Evolutionary conservation across 2,329 filamentous ascomycete genomes (phyloP).

Genomic region (Botryotinia calthae): DNA sequence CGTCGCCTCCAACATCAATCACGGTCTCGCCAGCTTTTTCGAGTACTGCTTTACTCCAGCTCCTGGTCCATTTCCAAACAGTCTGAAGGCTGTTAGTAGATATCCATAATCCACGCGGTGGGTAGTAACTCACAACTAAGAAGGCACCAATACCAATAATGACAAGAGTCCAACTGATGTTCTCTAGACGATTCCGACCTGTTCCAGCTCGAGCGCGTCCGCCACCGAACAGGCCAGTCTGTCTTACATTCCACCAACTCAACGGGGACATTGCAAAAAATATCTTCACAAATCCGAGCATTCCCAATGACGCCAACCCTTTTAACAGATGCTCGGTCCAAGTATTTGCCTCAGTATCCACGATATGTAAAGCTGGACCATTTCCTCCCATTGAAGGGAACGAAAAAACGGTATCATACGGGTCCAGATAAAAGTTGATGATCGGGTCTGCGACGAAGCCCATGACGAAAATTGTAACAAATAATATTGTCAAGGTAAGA

Average conservation of each 20-base stretch:
- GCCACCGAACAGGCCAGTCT: conserved; percentile 54
- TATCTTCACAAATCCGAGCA: conserved; percentile 82
- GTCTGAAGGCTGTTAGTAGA: conserved; percentile 47
- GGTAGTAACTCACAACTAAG: conserved; percentile 60
- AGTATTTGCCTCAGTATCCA: conserved; percentile 52
- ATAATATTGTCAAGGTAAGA: conserved; percentile 70
- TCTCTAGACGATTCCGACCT: conserved; percentile 74
- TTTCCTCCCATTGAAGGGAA: conserved; percentile 44
- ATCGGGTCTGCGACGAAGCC: conserved; percentile 93
- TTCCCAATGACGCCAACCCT: conserved; percentile 82
- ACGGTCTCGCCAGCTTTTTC: conserved; percentile 76
- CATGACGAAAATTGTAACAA: conserved; percentile 72
- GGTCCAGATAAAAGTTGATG: conserved; percentile 83
- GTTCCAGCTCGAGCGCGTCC: conserved; percentile 53
- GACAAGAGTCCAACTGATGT: conserved; percentile 76
- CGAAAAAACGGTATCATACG: conserved; percentile 58
- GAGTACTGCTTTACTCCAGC: conserved; percentile 69
- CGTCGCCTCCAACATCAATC: conserved; percentile 70
- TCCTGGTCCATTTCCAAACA: conserved; percentile 78
- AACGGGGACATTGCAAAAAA: conserved; percentile 72
- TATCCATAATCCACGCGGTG: background rate
- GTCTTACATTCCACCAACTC: conserved; percentile 72
- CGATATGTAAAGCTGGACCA: conserved; percentile 38
- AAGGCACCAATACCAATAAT: conserved; percentile 78
- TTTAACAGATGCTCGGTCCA: conserved; percentile 88